phyloP scores from a whole-genome alignment of 805 yeast genomes.

The Kuraishia ogatae region DNA sequence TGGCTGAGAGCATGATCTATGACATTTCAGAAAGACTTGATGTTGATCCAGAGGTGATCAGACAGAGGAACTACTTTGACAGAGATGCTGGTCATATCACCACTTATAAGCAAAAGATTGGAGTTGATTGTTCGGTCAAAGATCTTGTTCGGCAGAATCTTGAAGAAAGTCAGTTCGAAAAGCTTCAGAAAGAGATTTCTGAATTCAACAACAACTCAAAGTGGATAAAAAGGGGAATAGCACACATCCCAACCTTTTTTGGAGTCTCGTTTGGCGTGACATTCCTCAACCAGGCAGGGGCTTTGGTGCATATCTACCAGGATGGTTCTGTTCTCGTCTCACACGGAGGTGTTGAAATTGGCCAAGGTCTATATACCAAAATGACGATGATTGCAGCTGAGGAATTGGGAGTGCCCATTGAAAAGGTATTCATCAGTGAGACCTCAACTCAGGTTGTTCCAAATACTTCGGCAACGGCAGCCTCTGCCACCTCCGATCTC shows the following conservation, averaged over 20 bases:
- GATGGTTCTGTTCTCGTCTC: slow-evolving; percentile 38
- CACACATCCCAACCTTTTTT: slow-evolving; percentile 37
- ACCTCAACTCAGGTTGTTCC: slow-evolving; percentile 39
- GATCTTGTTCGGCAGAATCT: slow-evolving; percentile 26
- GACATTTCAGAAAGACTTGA: slow-evolving; percentile 30
- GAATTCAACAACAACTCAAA: slow-evolving; percentile 29
- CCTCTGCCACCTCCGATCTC: slow-evolving; percentile 38
- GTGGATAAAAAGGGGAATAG: slow-evolving; percentile 38
- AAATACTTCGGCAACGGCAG: slow-evolving; percentile 40
- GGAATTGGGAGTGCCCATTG: slow-evolving; percentile 30
- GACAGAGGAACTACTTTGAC: slow-evolving; percentile 28
- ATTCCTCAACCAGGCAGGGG: slow-evolving; percentile 39
- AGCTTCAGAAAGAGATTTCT: slow-evolving; percentile 26
- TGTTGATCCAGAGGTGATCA: slow-evolving; percentile 28
- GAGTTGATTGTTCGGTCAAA: slow-evolving; percentile 30
- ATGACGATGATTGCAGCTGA: slow-evolving; percentile 40
- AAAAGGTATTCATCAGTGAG: slow-evolving; percentile 32
- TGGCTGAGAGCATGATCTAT: slow-evolving; percentile 30
- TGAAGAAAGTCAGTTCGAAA: slow-evolving; percentile 24
- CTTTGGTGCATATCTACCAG: slow-evolving; percentile 33
- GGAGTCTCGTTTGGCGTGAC: slow-evolving; percentile 39
- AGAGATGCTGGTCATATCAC: slow-evolving; percentile 21
- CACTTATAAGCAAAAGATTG: slow-evolving; percentile 30
- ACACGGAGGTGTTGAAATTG: slow-evolving; percentile 43
- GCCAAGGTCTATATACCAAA: slow-evolving; percentile 39